Conservation (phyloP, 306 rosid genomes). For the Ormosia semicastrata region DNA sequence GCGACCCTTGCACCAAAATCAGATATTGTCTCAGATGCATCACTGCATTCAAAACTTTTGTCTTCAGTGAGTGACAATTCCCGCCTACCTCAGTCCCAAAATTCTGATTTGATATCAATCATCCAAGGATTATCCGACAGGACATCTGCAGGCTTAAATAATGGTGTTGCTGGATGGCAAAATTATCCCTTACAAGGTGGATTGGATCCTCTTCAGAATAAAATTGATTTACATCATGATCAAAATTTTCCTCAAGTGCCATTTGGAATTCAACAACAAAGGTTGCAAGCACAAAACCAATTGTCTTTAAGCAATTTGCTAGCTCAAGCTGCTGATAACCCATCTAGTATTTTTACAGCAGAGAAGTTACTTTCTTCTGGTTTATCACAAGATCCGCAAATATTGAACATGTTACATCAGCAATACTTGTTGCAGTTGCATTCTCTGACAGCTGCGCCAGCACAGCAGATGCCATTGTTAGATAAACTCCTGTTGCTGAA, state of each 20-base stretch:
- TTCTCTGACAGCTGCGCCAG: constrained; percentile 68
- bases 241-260: constrained; percentile 66
- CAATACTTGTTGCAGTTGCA: constrained; percentile 84
- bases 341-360: constrained; percentile 46
- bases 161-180: constrained; percentile 66
- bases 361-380: constrained; percentile 81
- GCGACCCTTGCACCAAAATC: constrained; percentile 54
- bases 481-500: constrained; percentile 75
- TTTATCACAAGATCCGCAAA: constrained; percentile 81
- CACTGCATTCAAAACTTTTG: constrained; percentile 55
- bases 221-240: constrained; percentile 64
- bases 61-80: constrained; percentile 63
- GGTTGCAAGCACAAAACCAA: constrained; percentile 67
- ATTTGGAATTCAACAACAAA: constrained; percentile 79
- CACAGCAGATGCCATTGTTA: constrained; percentile 70
- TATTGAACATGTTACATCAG: constrained; percentile 76
- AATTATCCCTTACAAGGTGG: constrained; percentile 67
- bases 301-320: constrained; percentile 54
- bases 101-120: constrained; percentile 68
- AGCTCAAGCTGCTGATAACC: constrained; percentile 60
- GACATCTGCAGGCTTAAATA: constrained; percentile 58
- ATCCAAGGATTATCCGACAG: constrained; percentile 76
- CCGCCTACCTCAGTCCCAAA: constrained; percentile 60
- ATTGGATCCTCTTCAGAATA: constrained; percentile 61
- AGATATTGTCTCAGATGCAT: constrained; percentile 55